Conservation (phyloP, 2,329 filamentous ascomycete species). For the Clarireedia hainanense region DNA sequence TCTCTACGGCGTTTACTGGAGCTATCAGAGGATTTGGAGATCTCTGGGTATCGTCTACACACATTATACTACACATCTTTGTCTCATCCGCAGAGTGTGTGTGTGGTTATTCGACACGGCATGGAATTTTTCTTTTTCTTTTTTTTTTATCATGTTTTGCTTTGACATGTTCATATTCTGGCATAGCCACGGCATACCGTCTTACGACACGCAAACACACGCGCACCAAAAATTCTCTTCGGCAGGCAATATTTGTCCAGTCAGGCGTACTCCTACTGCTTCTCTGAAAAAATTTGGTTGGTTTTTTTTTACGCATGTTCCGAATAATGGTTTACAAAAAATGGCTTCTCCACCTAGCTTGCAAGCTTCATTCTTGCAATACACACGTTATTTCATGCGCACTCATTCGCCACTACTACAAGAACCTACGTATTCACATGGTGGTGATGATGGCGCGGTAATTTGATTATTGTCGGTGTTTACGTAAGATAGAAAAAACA, state of each 20-base stretch:
- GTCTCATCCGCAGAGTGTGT: slow-evolving; percentile 1
- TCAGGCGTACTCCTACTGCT: slow-evolving; percentile 17
- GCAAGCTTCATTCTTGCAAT: neutral
- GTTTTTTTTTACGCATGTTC: slow-evolving; percentile 16
- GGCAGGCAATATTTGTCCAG: slow-evolving; percentile 10
- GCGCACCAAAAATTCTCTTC: slow-evolving; percentile 3
- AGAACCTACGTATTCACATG: neutral
- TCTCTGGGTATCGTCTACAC: slow-evolving; percentile 14
- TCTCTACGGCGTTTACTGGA: slow-evolving; percentile 27
- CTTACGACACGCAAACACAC: slow-evolving; percentile 14
- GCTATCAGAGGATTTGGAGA: slow-evolving; percentile 27
- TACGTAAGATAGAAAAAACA: slow-evolving; percentile 16
- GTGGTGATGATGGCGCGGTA: neutral
- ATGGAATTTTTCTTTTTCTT: slow-evolving; percentile 17
- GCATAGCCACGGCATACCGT: slow-evolving; percentile 18
- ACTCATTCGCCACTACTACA: neutral
- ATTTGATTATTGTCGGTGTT: slow-evolving; percentile 12
- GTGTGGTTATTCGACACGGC: slow-evolving; percentile 8
- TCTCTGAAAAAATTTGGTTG: slow-evolving; percentile 8
- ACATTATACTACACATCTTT: neutral
- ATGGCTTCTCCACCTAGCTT: slow-evolving; percentile 6
- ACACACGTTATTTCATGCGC: neutral
- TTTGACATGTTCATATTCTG: slow-evolving; percentile 24
- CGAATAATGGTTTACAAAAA: slow-evolving; percentile 19
- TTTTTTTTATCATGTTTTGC: slow-evolving; percentile 16